Conservation (phyloP, 352 stramenopile genomes). For the Globisporangium nodosum region DNA sequence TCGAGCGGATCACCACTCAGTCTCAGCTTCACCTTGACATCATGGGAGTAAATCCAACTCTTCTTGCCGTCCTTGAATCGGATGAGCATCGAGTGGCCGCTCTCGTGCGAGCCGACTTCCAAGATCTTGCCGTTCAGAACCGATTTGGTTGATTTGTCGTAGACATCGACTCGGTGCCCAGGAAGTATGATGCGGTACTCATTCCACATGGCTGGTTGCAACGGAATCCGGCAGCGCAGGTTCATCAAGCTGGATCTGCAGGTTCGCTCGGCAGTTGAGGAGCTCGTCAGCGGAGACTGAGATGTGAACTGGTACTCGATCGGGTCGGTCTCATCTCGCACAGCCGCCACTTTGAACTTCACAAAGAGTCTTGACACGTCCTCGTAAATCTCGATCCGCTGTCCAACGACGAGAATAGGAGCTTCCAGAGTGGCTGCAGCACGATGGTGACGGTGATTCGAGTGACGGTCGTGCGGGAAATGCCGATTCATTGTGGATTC, state of each 20-base stretch:
- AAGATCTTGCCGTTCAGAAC: slow-evolving; percentile 21
- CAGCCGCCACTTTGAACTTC: slow-evolving; percentile 22
- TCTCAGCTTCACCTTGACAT: slow-evolving; percentile 22
- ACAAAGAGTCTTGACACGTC: slow-evolving; percentile 17
- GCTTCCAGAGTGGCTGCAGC: slow-evolving; percentile 1
- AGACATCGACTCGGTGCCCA: slow-evolving; percentile 24
- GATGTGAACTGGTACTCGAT: slow-evolving; percentile 26
- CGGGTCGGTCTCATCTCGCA: slow-evolving; percentile 2
- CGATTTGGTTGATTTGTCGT: slow-evolving; percentile 16
- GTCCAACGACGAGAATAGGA: slow-evolving; percentile 14
- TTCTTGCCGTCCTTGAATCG: slow-evolving; percentile 24
- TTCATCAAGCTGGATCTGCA: slow-evolving; percentile 4
- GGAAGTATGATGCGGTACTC: slow-evolving; percentile 16
- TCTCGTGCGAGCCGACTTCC: slow-evolving; percentile 5
- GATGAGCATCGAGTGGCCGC: slow-evolving; percentile 15
- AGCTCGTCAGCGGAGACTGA: not conserved
- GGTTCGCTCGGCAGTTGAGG: not conserved
- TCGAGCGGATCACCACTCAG: slow-evolving; percentile 13
- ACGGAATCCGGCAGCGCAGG: slow-evolving; percentile 20
- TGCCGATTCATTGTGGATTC: not conserved
- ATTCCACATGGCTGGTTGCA: slow-evolving; percentile 20
- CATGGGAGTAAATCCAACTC: slow-evolving; percentile 19
- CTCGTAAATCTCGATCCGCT: slow-evolving; percentile 27
- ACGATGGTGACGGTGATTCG: slow-evolving; percentile 3
- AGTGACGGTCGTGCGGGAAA: not conserved